Base-by-base conservation (phyloP, 164 flowering plant species). In the Dillenia suffruticosa region DNA sequence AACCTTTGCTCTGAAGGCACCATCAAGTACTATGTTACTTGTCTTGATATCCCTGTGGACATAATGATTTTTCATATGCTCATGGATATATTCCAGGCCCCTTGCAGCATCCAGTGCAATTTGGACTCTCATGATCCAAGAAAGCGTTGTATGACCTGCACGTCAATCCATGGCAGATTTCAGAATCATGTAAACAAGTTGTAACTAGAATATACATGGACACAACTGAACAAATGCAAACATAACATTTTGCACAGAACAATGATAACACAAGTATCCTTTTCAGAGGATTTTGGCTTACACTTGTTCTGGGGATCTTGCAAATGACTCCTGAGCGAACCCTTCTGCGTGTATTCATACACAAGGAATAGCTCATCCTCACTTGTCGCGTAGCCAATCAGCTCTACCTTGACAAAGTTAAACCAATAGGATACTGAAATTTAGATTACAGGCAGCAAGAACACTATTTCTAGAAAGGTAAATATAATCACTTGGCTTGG, bases 41-140 rank as follows among this genome's bases (percentile, higher is more conserved):
- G 96, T 78, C 76, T 93, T 93, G 68, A 93, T 81, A 75, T 93
- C 98, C 56, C 98, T 87, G 65, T 93, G 98, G 48, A 93, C 96
- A 81, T 93, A 93, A 71, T 87, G 96, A 70, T 84, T 79, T 74
- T 87, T 89, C 9, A 96, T 89, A 61, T 93, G 97, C 80, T 93
- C 98, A 56, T 93, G 98, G 57, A 93, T 88, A 77, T 93, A 93
- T 63, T 93, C 98, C 19, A 93, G 76, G 51, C 97, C 98, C 70
- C 96, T 82, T 19, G 92, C 97, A 76, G 98, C 82, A 79, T 90
- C 98, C 63, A 93, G 87, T 47, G 94, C 89, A 75, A 93, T 85
- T 67, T 93, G 97, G 63, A 90, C 82, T 67, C 98, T 80, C 81
- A 82, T 76, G 63, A 79, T 87, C 98, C 98, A 93, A 54, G 98